Percentiles rank a stretch among this genome's conserved stretches.
phyloP scores from a whole-genome alignment of 352 stramenopile species.

The Pythium phragmitis region DNA sequence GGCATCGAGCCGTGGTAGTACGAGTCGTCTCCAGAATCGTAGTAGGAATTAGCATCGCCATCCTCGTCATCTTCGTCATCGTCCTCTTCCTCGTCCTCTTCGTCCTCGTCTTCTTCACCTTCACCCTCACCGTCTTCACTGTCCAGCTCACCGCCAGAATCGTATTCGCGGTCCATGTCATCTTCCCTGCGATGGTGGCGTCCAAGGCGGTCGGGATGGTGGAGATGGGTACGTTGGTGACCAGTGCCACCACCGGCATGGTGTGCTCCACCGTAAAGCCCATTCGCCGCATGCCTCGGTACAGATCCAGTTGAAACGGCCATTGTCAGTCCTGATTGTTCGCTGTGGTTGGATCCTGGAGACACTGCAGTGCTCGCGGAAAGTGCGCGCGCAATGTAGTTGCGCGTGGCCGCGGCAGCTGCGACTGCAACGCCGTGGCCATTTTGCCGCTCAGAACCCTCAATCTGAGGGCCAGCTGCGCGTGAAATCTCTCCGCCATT shows the following conservation, averaged over 20 bases:
- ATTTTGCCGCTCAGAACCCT: not conserved
- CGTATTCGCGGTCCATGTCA: constrained; percentile 18
- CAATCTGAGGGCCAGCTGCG: not conserved
- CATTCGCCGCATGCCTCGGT: not conserved
- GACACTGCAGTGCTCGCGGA: constrained; percentile 9
- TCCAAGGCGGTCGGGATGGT: constrained; percentile 4
- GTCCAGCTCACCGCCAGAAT: constrained; percentile 21
- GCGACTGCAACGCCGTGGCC: constrained; percentile 11
- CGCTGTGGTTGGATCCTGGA: constrained; percentile 19
- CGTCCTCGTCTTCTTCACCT: constrained; percentile 35
- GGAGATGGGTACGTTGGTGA: not conserved
- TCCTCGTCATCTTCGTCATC: constrained; percentile 34
- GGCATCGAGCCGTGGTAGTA: constrained; percentile 39
- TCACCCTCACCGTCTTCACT: constrained; percentile 35
- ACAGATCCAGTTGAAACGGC: constrained; percentile 18
- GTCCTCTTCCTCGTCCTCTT: constrained; percentile 41
- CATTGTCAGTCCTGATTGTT: constrained; percentile 23
- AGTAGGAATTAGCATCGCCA: constrained; percentile 44
- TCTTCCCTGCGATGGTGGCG: constrained; percentile 7
- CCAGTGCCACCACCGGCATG: not conserved
- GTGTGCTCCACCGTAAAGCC: not conserved
- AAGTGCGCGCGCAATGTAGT: constrained; percentile 15
- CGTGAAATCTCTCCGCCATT: not conserved
- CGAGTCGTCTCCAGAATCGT: constrained; percentile 59
- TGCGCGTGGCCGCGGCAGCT: constrained; percentile 15